A percentile compares a stretch with the other conserved stretches of the same genome.
These are phyloP conservation scores for Myxozyma melibiosi DNA, from an alignment of 805 yeast species.

Conservation along the genomic window DNA sequence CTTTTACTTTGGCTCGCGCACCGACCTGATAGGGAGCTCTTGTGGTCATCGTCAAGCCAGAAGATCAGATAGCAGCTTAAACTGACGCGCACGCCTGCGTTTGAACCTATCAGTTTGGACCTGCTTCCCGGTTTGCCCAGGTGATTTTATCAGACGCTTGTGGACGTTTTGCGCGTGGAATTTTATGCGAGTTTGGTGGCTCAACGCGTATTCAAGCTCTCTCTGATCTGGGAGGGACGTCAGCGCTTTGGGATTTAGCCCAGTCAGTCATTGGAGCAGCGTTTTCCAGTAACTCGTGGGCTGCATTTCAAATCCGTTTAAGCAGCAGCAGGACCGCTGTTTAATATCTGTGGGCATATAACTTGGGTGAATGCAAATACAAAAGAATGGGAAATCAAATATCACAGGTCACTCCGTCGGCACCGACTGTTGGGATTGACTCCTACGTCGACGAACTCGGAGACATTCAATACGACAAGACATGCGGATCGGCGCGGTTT, in stretches of 20 bases:
- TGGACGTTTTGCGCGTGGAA: too few relatives aligned
- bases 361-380: not conserved
- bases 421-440: slow-evolving; percentile 87
- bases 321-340: too few relatives aligned
- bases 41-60: not conserved
- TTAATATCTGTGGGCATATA: too few relatives aligned
- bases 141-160: too few relatives aligned
- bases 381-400: slow-evolving; percentile 80
- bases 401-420: slow-evolving; percentile 84
- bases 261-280: too few relatives aligned
- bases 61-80: not conserved
- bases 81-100: not conserved
- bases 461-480: slow-evolving; percentile 71
- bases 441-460: slow-evolving; percentile 83
- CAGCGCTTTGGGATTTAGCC: too few relatives aligned
- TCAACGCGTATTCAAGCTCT: not conserved
- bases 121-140: too few relatives aligned
- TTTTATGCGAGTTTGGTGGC: not conserved
- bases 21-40: not conserved
- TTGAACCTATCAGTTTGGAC: not conserved
- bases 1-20: not conserved
- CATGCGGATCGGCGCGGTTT: slow-evolving; percentile 79
- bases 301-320: too few relatives aligned
- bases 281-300: too few relatives aligned
- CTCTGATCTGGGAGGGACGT: not conserved